phyloP scores from a whole-genome alignment of 2,329 filamentous ascomycete genomes.

The Spiromastix sp. region DNA sequence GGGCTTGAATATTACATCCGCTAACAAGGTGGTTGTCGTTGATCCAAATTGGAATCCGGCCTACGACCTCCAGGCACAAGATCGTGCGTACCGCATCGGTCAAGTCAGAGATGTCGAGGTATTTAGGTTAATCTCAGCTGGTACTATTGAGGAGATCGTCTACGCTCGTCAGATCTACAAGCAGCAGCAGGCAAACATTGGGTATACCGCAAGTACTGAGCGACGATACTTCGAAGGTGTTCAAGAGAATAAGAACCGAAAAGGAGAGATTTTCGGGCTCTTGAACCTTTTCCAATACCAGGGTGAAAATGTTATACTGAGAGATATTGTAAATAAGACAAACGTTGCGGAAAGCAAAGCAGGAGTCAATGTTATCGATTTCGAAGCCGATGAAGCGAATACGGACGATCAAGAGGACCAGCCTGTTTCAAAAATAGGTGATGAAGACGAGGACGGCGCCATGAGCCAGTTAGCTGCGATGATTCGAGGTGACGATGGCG shows the following conservation, averaged over 20 bases:
- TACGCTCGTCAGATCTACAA: conserved; percentile 98
- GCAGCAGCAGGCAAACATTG: conserved; percentile 96
- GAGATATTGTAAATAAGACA: conserved; percentile 97
- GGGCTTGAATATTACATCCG: conserved; percentile 90
- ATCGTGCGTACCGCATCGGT: conserved; percentile 90
- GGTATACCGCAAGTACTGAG: conserved; percentile 85
- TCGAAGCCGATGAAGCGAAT: conserved; percentile 56
- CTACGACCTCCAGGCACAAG: conserved; percentile 90
- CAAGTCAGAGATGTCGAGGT: conserved; percentile 91
- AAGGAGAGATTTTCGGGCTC: conserved; percentile 90
- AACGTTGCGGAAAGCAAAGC: conserved; percentile 90
- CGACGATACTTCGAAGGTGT: conserved; percentile 92
- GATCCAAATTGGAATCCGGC: conserved; percentile 97
- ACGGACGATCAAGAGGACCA: conserved; percentile 33
- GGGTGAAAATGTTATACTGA: conserved; percentile 65
- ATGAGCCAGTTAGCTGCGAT: conserved; percentile 63
- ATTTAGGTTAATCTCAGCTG: conserved; percentile 79
- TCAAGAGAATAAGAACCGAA: conserved; percentile 68
- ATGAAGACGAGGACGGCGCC: conserved; percentile 52
- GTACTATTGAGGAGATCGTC: conserved; percentile 93
- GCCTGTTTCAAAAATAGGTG: conserved; percentile 16
- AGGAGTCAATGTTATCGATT: conserved; percentile 67
- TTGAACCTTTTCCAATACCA: conserved; percentile 78
- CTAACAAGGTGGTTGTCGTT: conserved; percentile 95
- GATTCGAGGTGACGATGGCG: conserved; percentile 36